Percentiles rank a stretch among this genome's conserved stretches.
phyloP scores from a whole-genome alignment of 495 filamentous ascomycete genomes.

The Xanthoparmelia taractica region DNA sequence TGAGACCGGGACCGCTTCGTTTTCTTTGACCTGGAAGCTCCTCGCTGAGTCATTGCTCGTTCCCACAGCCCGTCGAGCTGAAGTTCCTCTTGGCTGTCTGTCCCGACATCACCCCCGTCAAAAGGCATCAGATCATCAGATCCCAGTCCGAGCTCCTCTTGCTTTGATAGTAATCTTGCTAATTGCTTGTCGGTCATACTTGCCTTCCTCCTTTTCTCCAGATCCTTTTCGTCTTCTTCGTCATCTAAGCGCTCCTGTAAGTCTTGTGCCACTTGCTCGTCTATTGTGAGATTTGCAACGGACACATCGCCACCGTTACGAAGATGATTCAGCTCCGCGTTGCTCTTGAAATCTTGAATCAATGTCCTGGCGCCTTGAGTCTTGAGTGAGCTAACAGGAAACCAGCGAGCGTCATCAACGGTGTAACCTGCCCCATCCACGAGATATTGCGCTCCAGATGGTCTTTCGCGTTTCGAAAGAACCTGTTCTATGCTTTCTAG shows the following conservation, averaged over 20 bases:
- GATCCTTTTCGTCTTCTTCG: constrained; percentile 31
- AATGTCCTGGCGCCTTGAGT: constrained; percentile 24
- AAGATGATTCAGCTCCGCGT: constrained; percentile 18
- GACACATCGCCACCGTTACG: constrained; percentile 21
- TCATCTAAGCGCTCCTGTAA: constrained; percentile 36
- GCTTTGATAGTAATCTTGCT: constrained; percentile 53
- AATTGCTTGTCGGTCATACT: constrained; percentile 50
- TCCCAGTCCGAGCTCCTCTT: constrained; percentile 58
- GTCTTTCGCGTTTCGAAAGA: constrained; percentile 36
- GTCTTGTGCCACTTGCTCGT: constrained; percentile 32
- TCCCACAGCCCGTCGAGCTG: constrained; percentile 16
- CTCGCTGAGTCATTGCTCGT: constrained; percentile 8
- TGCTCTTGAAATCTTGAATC: constrained; percentile 37
- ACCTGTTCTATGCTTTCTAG: constrained; percentile 33
- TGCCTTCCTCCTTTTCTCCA: constrained; percentile 23
- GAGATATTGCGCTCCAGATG: constrained; percentile 44
- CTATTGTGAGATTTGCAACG: constrained; percentile 27
- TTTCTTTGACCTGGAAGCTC: constrained; percentile 6
- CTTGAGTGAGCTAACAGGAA: constrained; percentile 31
- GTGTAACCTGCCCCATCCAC: constrained; percentile 39
- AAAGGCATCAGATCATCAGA: constrained; percentile 51
- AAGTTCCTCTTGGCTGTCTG: constrained; percentile 16
- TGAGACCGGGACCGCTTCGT: constrained; percentile 13
- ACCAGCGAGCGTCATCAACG: constrained; percentile 45
- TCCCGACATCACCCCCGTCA: constrained; percentile 29